These are phyloP conservation scores for Collybia nuda DNA, from an alignment of 768 basidiomycete genomes.

Conservation along the genomic window DNA sequence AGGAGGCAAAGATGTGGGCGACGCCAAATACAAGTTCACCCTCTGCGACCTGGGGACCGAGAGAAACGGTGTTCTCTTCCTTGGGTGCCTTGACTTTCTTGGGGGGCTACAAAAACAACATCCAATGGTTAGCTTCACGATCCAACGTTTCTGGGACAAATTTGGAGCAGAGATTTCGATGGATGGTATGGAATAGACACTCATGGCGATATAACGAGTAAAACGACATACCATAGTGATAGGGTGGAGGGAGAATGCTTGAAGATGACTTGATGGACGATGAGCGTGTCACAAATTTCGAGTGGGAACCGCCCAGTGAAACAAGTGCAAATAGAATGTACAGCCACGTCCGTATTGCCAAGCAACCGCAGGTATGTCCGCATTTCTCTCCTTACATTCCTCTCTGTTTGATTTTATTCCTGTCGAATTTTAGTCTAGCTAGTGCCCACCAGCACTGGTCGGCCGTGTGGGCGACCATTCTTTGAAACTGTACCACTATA, in stretches of 20 bases:
- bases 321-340: constrained; percentile 11
- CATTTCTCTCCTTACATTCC: no score
- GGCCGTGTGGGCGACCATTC: no score
- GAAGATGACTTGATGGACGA: constrained; percentile 31
- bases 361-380: no score
- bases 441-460: no score
- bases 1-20: constrained; percentile 98
- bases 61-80: constrained; percentile 83
- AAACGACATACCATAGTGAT: constrained; percentile 38
- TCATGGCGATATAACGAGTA: neutral
- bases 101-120: constrained; percentile 64
- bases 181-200: neutral
- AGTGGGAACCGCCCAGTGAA: neutral
- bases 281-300: constrained; percentile 16
- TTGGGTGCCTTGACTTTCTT: constrained; percentile 78
- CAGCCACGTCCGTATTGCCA: no score
- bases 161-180: constrained; percentile 3
- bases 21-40: constrained; percentile 98
- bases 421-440: no score
- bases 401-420: no score
- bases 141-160: constrained; percentile 38
- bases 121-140: constrained; percentile 48
- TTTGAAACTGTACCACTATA: neutral
- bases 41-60: constrained; percentile 94
- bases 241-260: constrained; percentile 27